Conservation (phyloP, 2,329 filamentous ascomycete species). For the Dothiorella sarmentorum region DNA sequence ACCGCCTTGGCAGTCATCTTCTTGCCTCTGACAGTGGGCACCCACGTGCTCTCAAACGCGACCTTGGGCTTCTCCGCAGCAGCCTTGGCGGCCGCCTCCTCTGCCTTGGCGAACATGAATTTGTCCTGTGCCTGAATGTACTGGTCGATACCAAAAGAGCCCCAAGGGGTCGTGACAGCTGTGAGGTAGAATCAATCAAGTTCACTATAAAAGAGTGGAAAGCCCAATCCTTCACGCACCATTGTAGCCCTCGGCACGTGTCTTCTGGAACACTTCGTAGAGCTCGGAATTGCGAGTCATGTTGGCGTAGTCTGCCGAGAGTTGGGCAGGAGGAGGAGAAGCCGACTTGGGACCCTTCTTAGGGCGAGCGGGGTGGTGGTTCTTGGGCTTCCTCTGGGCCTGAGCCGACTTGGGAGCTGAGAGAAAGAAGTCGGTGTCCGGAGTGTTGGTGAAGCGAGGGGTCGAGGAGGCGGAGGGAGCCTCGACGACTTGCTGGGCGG, state of each 20-base stretch:
- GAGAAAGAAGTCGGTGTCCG: constrained; percentile 25
- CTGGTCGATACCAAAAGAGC: not conserved
- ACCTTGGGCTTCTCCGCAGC: not conserved
- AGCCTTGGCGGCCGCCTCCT: not conserved
- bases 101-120: not conserved
- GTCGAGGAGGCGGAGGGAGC: not conserved
- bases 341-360: not conserved
- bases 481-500: not conserved
- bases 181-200: not conserved
- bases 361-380: not conserved
- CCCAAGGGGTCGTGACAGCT: not conserved
- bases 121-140: not conserved
- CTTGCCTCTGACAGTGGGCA: not conserved
- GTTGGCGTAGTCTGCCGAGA: not conserved
- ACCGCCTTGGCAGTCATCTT: not conserved
- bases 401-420: not conserved
- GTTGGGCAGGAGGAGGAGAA: not conserved
- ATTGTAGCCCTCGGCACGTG: not conserved
- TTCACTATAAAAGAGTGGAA: not conserved
- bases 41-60: not conserved
- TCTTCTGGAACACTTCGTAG: not conserved
- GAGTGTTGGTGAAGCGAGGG: constrained; percentile 21
- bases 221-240: not conserved
- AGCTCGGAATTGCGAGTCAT: not conserved
- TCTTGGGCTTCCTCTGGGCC: not conserved